Evolutionary conservation across 371 early-diverging fungal genomes (phyloP), one percentile per base, ranked within the genome.

Genomic region (Entomophthora muscae): DNA sequence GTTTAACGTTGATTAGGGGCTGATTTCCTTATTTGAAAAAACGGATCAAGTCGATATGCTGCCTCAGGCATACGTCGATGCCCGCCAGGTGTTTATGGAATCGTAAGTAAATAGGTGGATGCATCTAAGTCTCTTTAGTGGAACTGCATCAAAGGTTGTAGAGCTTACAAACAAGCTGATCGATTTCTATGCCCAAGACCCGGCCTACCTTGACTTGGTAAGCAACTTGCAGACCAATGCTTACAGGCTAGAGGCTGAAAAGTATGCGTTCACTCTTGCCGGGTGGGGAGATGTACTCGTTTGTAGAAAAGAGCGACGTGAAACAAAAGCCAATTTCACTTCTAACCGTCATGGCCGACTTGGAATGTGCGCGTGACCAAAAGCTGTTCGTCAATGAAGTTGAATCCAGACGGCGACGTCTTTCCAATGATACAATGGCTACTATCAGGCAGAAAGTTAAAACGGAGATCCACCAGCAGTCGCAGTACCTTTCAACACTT

Each of bases 401-500:
- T 21, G 81, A 79, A 30, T 72, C 77, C 21, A 78, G 91, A 30
- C 75, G 86, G 24, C 79, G 81, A 32, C 68, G 91, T 53, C 72
- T 93, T 2, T 82, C 80, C 26, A 84, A 87, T 0, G 83, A 83
- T 2, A 80, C 85, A 2, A 66, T 79, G 7, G 75, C 73, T 23
- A 74, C 74, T 53, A 73, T 88, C 27, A 73, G 75, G 27, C 69
- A 64, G 0, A 71, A 79, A 42, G 86, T 86, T 0, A 74, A 73
- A 53, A 73, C 70, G 0, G 86, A 88, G 33, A 72, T 86, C 3
- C 82, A 75, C 61, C 71, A 69, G 10, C 67, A 75, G 30, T 86
- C 88, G 42, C 42, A 42, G 42, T 42, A 42, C 17, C 42, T 42
- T 10, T 42, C 42, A 17, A 42, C 42, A 17, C 42, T 42, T 42